Evolutionary conservation across 1,284 basidiomycete species (phyloP).

Genomic region (Chalciporus sp.): DNA sequence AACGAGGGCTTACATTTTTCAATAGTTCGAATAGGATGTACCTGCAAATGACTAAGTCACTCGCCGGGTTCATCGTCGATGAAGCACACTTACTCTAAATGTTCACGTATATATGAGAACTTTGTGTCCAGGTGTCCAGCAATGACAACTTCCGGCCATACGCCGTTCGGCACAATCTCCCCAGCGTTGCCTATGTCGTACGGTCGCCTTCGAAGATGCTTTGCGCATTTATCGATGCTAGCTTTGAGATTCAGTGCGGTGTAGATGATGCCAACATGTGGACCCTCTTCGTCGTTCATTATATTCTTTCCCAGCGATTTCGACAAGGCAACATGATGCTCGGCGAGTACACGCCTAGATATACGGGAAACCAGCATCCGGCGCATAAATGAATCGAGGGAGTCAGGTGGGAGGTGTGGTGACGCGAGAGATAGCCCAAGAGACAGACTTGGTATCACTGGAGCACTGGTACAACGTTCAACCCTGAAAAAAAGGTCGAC

Average conservation of each 20-base stretch:
- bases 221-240: conserved; percentile 70
- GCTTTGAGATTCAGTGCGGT: conserved; percentile 73
- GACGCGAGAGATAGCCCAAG: conserved; percentile 80
- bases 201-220: conserved; percentile 57
- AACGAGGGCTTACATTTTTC: conserved; percentile 67
- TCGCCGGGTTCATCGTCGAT: background rate
- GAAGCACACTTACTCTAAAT: conserved; percentile 66
- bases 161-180: conserved; percentile 27
- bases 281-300: conserved; percentile 39
- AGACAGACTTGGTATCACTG: conserved; percentile 77
- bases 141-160: conserved; percentile 69
- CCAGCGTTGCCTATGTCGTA: conserved; percentile 43
- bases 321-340: conserved; percentile 87
- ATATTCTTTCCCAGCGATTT: conserved; percentile 49
- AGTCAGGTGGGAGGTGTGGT: conserved; percentile 74
- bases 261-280: conserved; percentile 87
- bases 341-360: conserved; percentile 84
- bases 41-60: conserved; percentile 38
- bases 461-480: conserved; percentile 49
- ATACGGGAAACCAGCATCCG: conserved; percentile 91
- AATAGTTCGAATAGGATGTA: conserved; percentile 89
- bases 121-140: conserved; percentile 75
- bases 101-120: conserved; percentile 88
- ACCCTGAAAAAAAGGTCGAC: background rate
- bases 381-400: conserved; percentile 86